Conservation (phyloP, 108 stramenopile genomes). For the Cafeteria roenbergensis region DNA sequence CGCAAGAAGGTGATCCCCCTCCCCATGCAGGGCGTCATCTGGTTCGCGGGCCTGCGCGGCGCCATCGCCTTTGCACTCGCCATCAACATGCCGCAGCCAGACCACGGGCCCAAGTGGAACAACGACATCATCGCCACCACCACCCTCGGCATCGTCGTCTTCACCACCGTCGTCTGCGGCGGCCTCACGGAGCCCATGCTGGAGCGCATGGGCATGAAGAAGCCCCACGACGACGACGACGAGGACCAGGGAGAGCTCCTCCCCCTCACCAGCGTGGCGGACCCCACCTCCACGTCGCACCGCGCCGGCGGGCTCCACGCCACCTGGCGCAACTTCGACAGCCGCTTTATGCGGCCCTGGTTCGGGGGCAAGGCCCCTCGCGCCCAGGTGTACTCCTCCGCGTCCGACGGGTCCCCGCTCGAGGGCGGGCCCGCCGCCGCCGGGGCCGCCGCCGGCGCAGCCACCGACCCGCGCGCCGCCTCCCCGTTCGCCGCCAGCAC, state of each 20-base stretch:
- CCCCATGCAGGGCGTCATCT: conserved; percentile 75
- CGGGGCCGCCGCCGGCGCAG: no score
- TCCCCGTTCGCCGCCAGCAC: no score
- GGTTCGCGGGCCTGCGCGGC: conserved; percentile 85
- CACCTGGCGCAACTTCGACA: conserved; percentile 19
- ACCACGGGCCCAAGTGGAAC: conserved; percentile 33
- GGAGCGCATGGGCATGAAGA: conserved; percentile 64
- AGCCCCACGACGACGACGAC: conserved; percentile 1
- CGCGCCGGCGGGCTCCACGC: neutral
- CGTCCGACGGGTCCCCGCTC: no score
- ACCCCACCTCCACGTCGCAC: neutral
- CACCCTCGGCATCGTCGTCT: conserved; percentile 78
- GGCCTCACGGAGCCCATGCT: conserved; percentile 74
- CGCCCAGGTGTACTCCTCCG: no score
- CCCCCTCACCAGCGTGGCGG: conserved; percentile 8
- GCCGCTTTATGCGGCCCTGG: conserved; percentile 34
- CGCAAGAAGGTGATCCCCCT: conserved; percentile 50
- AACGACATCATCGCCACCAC: conserved; percentile 44
- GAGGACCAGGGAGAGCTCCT: conserved; percentile 16
- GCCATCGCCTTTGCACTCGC: conserved; percentile 84
- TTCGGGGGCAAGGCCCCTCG: conserved; percentile 39
- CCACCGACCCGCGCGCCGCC: no score
- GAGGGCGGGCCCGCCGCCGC: no score
- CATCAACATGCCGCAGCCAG: conserved; percentile 82
- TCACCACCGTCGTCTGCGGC: conserved; percentile 91